Base-by-base conservation (phyloP, 495 filamentous ascomycete species). In the Cetradonia linearis region DNA sequence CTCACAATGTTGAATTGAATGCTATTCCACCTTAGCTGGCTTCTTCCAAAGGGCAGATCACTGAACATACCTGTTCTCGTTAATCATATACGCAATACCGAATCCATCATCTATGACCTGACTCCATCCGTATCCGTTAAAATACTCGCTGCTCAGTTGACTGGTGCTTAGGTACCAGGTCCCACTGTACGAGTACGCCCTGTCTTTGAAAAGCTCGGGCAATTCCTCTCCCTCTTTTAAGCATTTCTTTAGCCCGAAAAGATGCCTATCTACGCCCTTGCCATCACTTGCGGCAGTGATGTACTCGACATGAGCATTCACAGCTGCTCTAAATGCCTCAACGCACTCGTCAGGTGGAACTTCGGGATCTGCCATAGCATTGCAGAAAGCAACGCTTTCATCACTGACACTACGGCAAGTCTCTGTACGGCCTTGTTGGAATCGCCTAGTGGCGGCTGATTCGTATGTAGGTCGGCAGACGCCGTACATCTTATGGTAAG, bases 51-150 rank as follows among this genome's bases (percentile, higher is more conserved):
- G 52, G 27, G 20, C 42, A 44, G 59, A 40, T 23, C 30, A 52
- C 33, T 36, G 25, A n/a, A 64, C 70, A 52, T 63, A 81, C 79
- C 76, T 85, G 72, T 94, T 95, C 80, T 99, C 93, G 69, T 99
- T 99, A 68, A 99, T 96, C 94, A 99, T 99, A 68, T 99, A 99
- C 14, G 94, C 94, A 72, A 99, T 95, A 25, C 94, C 93, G 71
- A 89, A 99, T 18, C 93, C 93, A 40, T 85, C 88, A 70, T 97
- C 92, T 60, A 97, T 86, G 23, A 99, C 94, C 80, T 99, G 92
- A 69, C 89, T 94, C 94, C 94, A 99, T 34, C 94, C 94, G 76
- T 99, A 99, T 18, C 94, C 94, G 70, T 99, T 97, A 78, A 97
- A 99, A 77, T 83, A 95, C 79, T 99, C 94, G 31, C 85, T 89